Base-by-base conservation (phyloP, 768 basidiomycete genomes). In the Cystobasidium onofrii region DNA sequence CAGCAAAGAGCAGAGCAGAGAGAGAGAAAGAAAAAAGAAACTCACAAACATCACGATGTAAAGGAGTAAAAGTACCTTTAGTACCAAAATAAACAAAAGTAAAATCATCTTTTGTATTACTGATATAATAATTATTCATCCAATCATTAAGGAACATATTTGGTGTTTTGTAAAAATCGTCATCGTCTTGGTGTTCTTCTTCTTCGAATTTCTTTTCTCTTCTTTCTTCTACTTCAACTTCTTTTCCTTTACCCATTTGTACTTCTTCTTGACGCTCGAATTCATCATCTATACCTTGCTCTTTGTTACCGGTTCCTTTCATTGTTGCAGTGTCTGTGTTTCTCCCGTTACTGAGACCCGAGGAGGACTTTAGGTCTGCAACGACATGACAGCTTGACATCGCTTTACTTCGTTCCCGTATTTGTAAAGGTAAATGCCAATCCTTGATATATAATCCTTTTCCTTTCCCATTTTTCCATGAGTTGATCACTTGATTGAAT, bases 21-120 rank as follows among this genome's bases (percentile, higher is more conserved):
- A 29, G 18, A 43, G 15, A 46, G 23, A 36, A 29, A 13, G 43
- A 52, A 18, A 25, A 60, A 13, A 29, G 57, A 27, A 20, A 67
- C 76, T 43, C 64, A 75, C 76, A 78, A 31, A 78, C 76, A 34
- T 78, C 77, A 17, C 77, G 64, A 33, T 78, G 77, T n/a, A 78
- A 1, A 23, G 61, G 66, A 17, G 77, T 78, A 4, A 44, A 73
- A 15, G 75, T 78, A 3, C 62, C 64, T 12, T 73, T 50, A 10
- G 76, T 76, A 6, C 77, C 77, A 13, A 71, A 73, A 44, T 78
- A 78, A 41, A 78, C 74, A 39, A 78, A 78, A 1, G 74, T 60
- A 27, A 78, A 78, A 36, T 78, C 77, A 44, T 78, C 76, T 3
- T 29, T 62, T 33, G 31, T 74, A 9, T 55, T 39, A 13, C 27